phyloP scores from a whole-genome alignment of 2,329 filamentous ascomycete genomes.

The Pezicula radicicola region DNA sequence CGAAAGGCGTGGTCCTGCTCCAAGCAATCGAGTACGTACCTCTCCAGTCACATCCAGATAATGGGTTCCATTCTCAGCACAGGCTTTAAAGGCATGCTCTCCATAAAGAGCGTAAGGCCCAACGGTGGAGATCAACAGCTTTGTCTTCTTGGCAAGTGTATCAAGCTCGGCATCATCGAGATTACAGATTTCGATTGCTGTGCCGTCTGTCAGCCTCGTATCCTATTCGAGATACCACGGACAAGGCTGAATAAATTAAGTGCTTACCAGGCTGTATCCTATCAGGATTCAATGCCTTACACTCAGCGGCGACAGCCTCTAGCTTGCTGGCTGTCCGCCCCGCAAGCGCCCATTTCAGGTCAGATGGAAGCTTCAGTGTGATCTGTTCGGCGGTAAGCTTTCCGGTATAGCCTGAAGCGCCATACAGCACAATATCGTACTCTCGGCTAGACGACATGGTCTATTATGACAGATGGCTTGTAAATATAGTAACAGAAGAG shows the following conservation, averaged over 20 bases:
- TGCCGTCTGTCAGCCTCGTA: not conserved
- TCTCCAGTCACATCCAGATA: conserved; percentile 65
- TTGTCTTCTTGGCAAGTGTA: conserved; percentile 52
- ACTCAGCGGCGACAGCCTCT: conserved; percentile 61
- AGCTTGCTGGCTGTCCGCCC: conserved; percentile 80
- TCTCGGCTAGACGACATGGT: conserved; percentile 27
- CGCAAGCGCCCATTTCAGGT: conserved; percentile 84
- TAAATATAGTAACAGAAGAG: not conserved
- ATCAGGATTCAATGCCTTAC: conserved; percentile 66
- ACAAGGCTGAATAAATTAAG: not conserved
- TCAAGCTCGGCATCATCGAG: conserved; percentile 43
- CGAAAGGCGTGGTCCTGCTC: too few species aligned
- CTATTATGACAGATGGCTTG: conserved; percentile 1
- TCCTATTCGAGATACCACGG: not conserved
- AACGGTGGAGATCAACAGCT: conserved; percentile 54
- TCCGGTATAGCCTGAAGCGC: conserved; percentile 81
- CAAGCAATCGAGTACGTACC: conserved; percentile 8
- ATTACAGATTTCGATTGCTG: conserved; percentile 50
- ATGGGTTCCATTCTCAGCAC: conserved; percentile 60
- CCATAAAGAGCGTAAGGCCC: conserved; percentile 57
- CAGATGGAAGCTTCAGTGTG: conserved; percentile 64
- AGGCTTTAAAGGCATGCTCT: conserved; percentile 57
- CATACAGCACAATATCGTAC: conserved; percentile 65
- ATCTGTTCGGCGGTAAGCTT: conserved; percentile 75
- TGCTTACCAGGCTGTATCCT: conserved; percentile 64